Percentiles rank a stretch among this genome's conserved stretches.
These are phyloP conservation scores for Cyamopsis tetragonoloba DNA, from an alignment of 306 rosid species.

Conservation along the genomic window DNA sequence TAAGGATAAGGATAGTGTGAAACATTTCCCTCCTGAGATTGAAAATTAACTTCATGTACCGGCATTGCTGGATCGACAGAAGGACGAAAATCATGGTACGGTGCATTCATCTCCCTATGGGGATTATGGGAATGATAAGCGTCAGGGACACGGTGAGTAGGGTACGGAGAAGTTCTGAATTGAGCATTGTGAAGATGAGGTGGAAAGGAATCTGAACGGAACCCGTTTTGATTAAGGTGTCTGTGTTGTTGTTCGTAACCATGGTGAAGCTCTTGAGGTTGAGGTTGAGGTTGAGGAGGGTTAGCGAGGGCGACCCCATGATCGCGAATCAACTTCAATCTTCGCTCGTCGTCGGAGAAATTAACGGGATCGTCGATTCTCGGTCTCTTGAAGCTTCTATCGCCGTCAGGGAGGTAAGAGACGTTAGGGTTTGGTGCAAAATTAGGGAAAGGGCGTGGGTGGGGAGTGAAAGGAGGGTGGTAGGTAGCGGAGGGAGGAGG, in stretches of 20 bases:
- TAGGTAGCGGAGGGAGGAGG: background rate
- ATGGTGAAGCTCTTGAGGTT: background rate
- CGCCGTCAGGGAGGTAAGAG: constrained; percentile 32
- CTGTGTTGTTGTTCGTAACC: background rate
- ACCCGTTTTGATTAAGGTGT: background rate
- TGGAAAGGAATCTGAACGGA: background rate
- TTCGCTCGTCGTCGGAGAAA: constrained; percentile 56
- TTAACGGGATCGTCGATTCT: constrained; percentile 40
- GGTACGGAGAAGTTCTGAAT: background rate
- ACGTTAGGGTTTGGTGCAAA: constrained; percentile 21
- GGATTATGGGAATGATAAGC: background rate
- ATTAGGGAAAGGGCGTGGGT: background rate
- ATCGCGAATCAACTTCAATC: constrained; percentile 80
- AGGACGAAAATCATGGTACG: constrained; percentile 23
- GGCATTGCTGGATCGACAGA: background rate
- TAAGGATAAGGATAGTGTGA: constrained; percentile 28
- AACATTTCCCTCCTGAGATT: constrained; percentile 19
- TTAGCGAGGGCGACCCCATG: constrained; percentile 51
- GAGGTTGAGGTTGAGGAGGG: constrained; percentile 10
- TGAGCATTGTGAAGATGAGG: background rate
- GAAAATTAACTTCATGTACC: constrained; percentile 9
- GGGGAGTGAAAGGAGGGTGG: background rate
- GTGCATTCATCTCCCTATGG: background rate
- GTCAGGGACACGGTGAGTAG: background rate
- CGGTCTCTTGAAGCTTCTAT: constrained; percentile 58